Conservation (phyloP, 148 eudicot species). For the Talinum fruticosum region DNA sequence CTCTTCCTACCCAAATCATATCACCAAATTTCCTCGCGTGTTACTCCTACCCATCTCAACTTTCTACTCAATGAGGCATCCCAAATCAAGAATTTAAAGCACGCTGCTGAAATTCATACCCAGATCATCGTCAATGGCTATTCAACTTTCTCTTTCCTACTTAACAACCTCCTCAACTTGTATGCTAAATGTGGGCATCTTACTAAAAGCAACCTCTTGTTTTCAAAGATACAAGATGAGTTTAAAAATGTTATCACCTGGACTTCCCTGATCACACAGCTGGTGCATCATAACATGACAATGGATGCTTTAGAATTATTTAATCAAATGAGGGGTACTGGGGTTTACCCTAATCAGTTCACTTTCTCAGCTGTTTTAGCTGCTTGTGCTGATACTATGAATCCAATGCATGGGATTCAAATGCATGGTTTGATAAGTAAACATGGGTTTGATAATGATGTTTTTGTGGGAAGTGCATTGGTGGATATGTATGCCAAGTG, state of each 20-base stretch:
- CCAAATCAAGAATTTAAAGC: conserved; percentile 32
- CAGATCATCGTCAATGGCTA: conserved; percentile 37
- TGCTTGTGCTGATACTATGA: conserved; percentile 34
- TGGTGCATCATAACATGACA: conserved; percentile 29
- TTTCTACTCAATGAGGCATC: conserved; percentile 36
- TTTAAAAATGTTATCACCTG: conserved; percentile 40
- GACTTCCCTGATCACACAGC: conserved; percentile 47
- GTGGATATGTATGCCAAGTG: conserved; percentile 52
- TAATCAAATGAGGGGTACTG: conserved; percentile 37
- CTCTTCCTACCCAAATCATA: conserved; percentile 18
- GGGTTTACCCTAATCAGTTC: conserved; percentile 43
- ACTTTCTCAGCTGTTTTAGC: conserved; percentile 51
- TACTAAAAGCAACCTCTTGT: conserved; percentile 28
- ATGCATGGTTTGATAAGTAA: conserved; percentile 43
- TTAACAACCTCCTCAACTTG: conserved; percentile 43
- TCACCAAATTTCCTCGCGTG: conserved; percentile 18
- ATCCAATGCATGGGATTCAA: conserved; percentile 36
- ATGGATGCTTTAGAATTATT: conserved; percentile 35
- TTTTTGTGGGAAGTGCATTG: conserved; percentile 49
- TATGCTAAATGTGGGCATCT: conserved; percentile 45
- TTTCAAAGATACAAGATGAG: conserved; percentile 32
- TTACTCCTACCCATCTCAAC: conserved; percentile 44
- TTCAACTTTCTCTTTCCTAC: conserved; percentile 36
- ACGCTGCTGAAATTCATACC: conserved; percentile 47
- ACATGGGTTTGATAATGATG: conserved; percentile 40